Conservation (phyloP, 2,329 filamentous ascomycete genomes). For the Colletotrichum phormii region DNA sequence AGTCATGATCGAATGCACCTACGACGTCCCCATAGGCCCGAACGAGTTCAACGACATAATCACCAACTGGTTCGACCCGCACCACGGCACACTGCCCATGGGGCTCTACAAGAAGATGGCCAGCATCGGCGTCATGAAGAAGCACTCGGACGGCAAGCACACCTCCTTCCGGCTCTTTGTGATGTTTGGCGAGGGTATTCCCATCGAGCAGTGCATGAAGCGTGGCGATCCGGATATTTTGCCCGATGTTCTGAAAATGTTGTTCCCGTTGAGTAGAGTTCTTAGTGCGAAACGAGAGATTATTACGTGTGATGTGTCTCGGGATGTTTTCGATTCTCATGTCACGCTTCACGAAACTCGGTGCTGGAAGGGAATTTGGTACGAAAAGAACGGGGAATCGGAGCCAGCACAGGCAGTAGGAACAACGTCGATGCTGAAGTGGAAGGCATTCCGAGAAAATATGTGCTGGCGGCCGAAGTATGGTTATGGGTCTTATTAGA, state of each 20-base stretch:
- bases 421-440: not conserved
- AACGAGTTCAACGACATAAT: not conserved
- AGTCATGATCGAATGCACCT: not conserved
- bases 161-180: not conserved
- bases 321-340: not conserved
- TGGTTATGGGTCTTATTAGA: too few relatives aligned
- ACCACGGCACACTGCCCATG: not conserved
- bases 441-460: not conserved
- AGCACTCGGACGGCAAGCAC: not conserved
- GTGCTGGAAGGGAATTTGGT: not conserved
- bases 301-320: not conserved
- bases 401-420: not conserved
- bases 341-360: not conserved
- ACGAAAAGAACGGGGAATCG: not conserved
- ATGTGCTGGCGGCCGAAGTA: not conserved
- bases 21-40: not conserved
- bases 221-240: too few relatives aligned
- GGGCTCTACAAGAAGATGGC: not conserved
- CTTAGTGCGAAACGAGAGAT: not conserved
- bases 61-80: not conserved
- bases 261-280: not conserved
- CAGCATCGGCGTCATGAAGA: not conserved
- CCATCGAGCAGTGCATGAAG: not conserved
- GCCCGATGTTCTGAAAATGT: too few relatives aligned
- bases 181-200: not conserved